These are phyloP conservation scores for Drosera capensis DNA, from an alignment of 148 eudicot species.

Conservation along the genomic window DNA sequence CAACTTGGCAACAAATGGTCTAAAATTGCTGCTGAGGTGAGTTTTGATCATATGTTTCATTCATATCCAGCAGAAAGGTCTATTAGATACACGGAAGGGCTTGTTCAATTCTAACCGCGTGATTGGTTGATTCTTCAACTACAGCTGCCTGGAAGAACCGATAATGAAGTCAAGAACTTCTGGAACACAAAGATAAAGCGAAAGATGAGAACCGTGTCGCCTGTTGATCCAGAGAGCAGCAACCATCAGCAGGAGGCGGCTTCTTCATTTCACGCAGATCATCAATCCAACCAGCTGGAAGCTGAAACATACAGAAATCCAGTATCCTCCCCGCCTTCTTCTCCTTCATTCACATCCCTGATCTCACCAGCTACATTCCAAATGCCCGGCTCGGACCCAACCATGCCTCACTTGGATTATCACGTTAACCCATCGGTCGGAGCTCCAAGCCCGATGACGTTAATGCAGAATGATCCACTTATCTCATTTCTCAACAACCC, in stretches of 20 bases:
- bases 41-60: neutral
- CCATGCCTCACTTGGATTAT: neutral
- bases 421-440: neutral
- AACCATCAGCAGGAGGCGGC: neutral
- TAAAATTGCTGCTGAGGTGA: slow-evolving; percentile 24
- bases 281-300: neutral
- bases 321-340: neutral
- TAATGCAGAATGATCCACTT: slow-evolving; percentile 5
- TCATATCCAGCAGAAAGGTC: no score
- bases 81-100: no score
- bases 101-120: neutral
- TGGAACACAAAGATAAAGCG: slow-evolving; percentile 13
- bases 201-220: slow-evolving; percentile 6
- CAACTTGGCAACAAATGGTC: slow-evolving; percentile 31
- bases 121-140: neutral
- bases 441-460: neutral
- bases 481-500: slow-evolving; percentile 8
- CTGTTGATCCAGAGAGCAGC: neutral
- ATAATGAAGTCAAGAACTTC: slow-evolving; percentile 13
- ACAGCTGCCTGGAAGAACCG: slow-evolving; percentile 11
- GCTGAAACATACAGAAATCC: neutral
- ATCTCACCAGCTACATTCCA: slow-evolving; percentile 2
- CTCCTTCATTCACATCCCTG: neutral
- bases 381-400: neutral
- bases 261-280: neutral